phyloP scores from a whole-genome alignment of 2,329 filamentous ascomycete species.

The Hirsutella thompsonii region DNA sequence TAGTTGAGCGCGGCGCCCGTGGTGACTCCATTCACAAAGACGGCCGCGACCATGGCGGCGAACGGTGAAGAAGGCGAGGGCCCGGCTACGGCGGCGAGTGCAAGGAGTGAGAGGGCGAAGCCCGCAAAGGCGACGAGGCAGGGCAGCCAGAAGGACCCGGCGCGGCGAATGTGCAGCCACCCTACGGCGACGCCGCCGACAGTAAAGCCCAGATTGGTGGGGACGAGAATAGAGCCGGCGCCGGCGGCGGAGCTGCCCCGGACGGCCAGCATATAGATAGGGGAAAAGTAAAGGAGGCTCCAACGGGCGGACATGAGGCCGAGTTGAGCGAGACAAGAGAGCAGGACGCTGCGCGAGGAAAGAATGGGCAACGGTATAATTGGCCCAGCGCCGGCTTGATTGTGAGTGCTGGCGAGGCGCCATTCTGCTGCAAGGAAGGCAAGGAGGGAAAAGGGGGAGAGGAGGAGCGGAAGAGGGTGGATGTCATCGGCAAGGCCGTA shows the following conservation, averaged over 20 bases:
- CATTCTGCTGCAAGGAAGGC: constrained; percentile 52
- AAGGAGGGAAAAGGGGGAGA: constrained; percentile 38
- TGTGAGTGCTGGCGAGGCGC: constrained; percentile 29
- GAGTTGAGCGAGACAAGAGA: constrained; percentile 63
- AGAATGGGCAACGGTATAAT: constrained; percentile 60
- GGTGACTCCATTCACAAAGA: constrained; percentile 32
- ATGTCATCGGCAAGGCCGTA: constrained; percentile 56
- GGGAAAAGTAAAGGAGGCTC: constrained; percentile 69
- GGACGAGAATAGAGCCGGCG: constrained; percentile 65
- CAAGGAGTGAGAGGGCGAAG: neutral
- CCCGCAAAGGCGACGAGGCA: constrained; percentile 27
- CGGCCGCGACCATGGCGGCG: constrained; percentile 45
- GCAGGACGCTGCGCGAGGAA: constrained; percentile 53
- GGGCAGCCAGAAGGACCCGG: constrained; percentile 60
- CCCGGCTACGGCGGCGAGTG: neutral
- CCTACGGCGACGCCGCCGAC: constrained; percentile 61
- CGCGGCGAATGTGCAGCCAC: constrained; percentile 60
- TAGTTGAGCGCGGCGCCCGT: constrained; percentile 54
- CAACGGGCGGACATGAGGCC: constrained; percentile 73
- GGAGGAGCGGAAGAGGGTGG: constrained; percentile 41
- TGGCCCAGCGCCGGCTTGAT: constrained; percentile 35
- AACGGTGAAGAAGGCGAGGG: constrained; percentile 36
- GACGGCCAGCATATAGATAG: constrained; percentile 53
- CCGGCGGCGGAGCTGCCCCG: constrained; percentile 39
- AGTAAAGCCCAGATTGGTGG: constrained; percentile 71